These are phyloP conservation scores for Rickenella mellea DNA, from an alignment of 768 basidiomycete species.

Conservation along the genomic window DNA sequence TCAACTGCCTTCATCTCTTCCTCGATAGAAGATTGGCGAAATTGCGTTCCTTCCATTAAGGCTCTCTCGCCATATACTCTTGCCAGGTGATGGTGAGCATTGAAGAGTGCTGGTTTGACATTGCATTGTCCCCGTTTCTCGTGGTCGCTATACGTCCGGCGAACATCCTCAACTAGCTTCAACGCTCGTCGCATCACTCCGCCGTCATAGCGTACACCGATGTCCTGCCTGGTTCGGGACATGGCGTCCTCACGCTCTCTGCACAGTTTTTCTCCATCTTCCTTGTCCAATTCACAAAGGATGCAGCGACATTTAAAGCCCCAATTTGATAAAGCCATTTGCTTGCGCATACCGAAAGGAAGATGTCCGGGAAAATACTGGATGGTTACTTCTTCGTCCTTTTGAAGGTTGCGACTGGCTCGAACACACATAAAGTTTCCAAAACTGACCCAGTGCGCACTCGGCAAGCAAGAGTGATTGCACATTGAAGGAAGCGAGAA, in stretches of 20 bases:
- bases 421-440: conserved; percentile 23
- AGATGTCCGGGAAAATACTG: neutral
- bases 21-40: neutral
- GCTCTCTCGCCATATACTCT: neutral
- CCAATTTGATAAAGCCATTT: neutral
- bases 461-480: conserved; percentile 24
- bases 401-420: conserved; percentile 10
- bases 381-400: conserved; percentile 17
- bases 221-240: too few species aligned
- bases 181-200: too few species aligned
- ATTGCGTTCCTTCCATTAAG: neutral
- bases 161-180: neutral
- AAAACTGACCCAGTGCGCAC: conserved; percentile 13
- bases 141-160: neutral
- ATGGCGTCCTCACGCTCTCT: neutral
- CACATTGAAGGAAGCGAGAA: conserved; percentile 20
- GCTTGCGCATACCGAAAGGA: neutral
- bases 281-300: neutral
- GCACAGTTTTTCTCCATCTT: neutral
- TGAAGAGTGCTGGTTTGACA: neutral
- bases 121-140: neutral
- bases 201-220: too few species aligned
- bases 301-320: neutral
- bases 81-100: neutral
- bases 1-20: neutral